A percentile compares a stretch with the other conserved stretches of the same genome.
These are phyloP conservation scores for Alternaria ventricosa DNA, from an alignment of 2,329 filamentous ascomycete genomes.

Conservation along the genomic window DNA sequence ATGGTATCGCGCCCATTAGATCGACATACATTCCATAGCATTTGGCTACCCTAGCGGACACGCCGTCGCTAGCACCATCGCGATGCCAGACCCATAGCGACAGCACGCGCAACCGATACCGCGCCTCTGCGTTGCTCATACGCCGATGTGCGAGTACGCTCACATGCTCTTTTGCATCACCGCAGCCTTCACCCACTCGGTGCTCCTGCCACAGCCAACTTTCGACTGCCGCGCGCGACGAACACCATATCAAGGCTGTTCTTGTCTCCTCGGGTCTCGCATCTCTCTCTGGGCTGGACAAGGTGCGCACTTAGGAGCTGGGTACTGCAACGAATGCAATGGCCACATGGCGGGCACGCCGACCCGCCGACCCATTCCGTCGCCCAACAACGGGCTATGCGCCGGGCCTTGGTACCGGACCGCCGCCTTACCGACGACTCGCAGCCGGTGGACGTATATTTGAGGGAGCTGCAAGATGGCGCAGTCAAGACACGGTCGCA, in stretches of 20 bases:
- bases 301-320: background rate
- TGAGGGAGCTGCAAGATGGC: background rate
- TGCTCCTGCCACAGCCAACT: background rate
- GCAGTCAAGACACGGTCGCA: background rate
- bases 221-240: background rate
- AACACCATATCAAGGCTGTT: background rate
- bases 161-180: accelerated
- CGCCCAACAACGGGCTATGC: background rate
- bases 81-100: background rate
- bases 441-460: background rate
- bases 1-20: too few species aligned
- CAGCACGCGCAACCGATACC: background rate
- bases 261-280: background rate
- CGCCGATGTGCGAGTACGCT: background rate
- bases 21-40: too few species aligned
- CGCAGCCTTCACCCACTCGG: background rate
- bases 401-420: background rate
- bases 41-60: background rate
- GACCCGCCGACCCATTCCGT: background rate
- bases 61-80: background rate
- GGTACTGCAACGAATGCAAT: background rate
- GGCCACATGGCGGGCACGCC: background rate
- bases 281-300: background rate
- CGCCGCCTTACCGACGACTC: background rate
- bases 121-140: background rate